Evolutionary conservation across 106 monocot genomes (phyloP).

Genomic region (Allium fistulosum): DNA sequence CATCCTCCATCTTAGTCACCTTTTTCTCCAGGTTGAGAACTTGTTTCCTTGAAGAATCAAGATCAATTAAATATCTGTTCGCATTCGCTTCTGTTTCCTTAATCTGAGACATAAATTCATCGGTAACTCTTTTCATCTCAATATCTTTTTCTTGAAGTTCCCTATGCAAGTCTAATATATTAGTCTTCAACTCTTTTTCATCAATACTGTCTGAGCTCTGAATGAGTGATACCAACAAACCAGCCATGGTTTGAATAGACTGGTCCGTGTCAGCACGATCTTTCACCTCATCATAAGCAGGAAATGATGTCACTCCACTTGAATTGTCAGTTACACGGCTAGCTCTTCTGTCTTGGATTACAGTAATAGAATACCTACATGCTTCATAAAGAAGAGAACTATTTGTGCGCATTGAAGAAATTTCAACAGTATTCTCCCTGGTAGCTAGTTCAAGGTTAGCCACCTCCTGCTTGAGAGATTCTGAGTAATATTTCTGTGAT

Average conservation of each 20-base stretch:
- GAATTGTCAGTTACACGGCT: conserved; percentile 8
- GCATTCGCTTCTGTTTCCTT: conserved; percentile 59
- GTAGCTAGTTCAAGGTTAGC: conserved; percentile 25
- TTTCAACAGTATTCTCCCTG: conserved; percentile 53
- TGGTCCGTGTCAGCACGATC: conserved; percentile 27
- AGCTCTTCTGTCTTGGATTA: conserved; percentile 36
- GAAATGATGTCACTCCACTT: conserved; percentile 6
- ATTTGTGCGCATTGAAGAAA: conserved; percentile 27
- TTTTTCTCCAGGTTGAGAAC: conserved; percentile 44
- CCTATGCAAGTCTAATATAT: conserved; percentile 55
- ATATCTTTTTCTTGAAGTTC: conserved; percentile 75
- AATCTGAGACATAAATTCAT: conserved; percentile 79
- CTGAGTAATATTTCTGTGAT: conserved; percentile 28
- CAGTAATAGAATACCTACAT: conserved; percentile 48
- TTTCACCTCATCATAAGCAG: conserved; percentile 5
- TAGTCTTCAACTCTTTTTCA: conserved; percentile 44
- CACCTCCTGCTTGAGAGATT: conserved; percentile 37
- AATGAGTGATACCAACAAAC: conserved; percentile 35
- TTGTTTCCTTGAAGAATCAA: conserved; percentile 50
- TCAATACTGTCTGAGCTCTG: conserved; percentile 26
- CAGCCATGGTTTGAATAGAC: conserved; percentile 29
- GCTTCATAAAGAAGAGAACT: conserved; percentile 57
- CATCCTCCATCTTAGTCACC: conserved; percentile 29
- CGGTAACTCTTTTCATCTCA: conserved; percentile 45
- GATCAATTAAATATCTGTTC: conserved; percentile 34